Evolutionary conservation across 2,329 filamentous ascomycete genomes (phyloP).

Genomic region (Stagonosporopsis rhizophila): DNA sequence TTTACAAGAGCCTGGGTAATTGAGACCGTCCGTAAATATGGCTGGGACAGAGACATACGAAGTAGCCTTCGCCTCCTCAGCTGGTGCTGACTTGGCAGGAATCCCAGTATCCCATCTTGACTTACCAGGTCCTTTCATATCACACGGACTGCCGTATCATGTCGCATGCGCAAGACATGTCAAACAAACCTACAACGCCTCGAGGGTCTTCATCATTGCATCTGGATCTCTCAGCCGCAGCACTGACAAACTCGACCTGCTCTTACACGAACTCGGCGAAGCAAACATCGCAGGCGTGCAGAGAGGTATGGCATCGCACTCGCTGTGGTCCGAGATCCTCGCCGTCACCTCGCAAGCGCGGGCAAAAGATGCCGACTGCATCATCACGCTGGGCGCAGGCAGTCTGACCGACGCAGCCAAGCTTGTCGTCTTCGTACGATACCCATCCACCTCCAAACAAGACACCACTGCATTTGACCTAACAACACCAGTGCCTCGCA

Average conservation of each 20-base stretch:
- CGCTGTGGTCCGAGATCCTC: conserved; percentile 61
- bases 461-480: not conserved
- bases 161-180: conserved; percentile 56
- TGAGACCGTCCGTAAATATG: not conserved
- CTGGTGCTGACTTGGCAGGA: conserved; percentile 15
- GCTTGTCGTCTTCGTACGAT: conserved; percentile 54
- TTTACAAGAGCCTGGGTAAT: not conserved
- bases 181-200: conserved; percentile 53
- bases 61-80: conserved; percentile 15
- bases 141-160: conserved; percentile 57
- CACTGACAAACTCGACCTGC: conserved; percentile 54
- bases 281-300: conserved; percentile 54
- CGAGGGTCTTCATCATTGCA: conserved; percentile 59
- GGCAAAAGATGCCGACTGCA: conserved; percentile 53
- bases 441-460: not conserved
- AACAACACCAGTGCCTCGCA: conserved; percentile 51
- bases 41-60: conserved; percentile 19
- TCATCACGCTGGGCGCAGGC: conserved; percentile 63
- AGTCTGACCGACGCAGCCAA: conserved; percentile 65
- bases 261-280: conserved; percentile 52
- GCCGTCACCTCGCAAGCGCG: conserved; percentile 55
- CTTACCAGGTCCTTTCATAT: conserved; percentile 51
- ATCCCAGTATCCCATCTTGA: conserved; percentile 19
- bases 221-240: conserved; percentile 59
- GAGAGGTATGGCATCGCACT: conserved; percentile 62